Evolutionary conservation across 176 grass and related monocot genomes (phyloP).

Genomic region (Avena atlantica): DNA sequence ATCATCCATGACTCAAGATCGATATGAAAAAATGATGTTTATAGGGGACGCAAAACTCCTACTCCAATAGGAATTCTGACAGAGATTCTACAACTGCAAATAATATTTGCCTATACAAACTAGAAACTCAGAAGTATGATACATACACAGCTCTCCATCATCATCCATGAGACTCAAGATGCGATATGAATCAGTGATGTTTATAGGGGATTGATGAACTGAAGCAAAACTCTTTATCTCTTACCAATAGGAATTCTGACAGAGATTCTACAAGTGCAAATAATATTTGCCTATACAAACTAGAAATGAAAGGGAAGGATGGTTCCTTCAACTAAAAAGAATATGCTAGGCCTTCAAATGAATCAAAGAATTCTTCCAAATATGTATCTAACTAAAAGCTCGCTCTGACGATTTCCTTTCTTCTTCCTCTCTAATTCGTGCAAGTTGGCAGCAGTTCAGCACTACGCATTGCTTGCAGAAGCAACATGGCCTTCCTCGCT

Average conservation of each 20-base stretch:
- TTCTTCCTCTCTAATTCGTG: neutral
- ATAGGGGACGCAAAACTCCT: neutral
- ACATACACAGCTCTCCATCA: too few relatives aligned
- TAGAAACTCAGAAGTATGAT: neutral
- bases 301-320: neutral
- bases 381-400: neutral
- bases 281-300: slow-evolving; percentile 35
- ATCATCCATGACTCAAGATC: too few relatives aligned
- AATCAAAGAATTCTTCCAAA: slow-evolving; percentile 9
- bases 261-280: slow-evolving; percentile 14
- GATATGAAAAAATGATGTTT: neutral
- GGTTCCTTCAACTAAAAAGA: neutral
- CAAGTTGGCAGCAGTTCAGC: neutral
- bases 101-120: slow-evolving; percentile 34
- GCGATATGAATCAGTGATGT: neutral
- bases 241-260: neutral
- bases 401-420: neutral
- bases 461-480: slow-evolving; percentile 14
- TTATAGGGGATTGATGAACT: neutral
- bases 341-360: slow-evolving; percentile 5
- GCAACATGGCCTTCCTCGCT: slow-evolving; percentile 21
- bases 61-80: neutral
- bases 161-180: too few relatives aligned
- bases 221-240: neutral
- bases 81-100: slow-evolving; percentile 3